Evolutionary conservation across 495 filamentous ascomycete species (phyloP).

Genomic region (Cercophora sp.): DNA sequence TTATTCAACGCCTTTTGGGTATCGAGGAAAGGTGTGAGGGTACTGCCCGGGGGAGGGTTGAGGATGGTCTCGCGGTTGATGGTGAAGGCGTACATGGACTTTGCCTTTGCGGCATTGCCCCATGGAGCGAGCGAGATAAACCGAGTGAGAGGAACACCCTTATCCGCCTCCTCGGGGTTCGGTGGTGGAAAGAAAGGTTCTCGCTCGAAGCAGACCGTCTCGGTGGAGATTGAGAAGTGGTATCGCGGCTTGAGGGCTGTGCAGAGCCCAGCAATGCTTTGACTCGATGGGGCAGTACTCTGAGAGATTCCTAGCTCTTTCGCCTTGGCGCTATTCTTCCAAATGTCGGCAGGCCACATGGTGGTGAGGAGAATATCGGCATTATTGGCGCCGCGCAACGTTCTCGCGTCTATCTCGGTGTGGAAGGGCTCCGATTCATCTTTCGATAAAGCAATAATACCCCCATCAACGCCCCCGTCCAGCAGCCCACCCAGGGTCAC

Average conservation of each 20-base stretch:
- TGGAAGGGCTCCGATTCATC: constrained; percentile 67
- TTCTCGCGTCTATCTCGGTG: constrained; percentile 68
- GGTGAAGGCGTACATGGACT: constrained; percentile 87
- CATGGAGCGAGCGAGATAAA: constrained; percentile 83
- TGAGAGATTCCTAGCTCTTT: constrained; percentile 46
- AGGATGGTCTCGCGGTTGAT: constrained; percentile 57
- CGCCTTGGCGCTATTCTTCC: constrained; percentile 46
- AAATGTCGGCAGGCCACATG: constrained; percentile 75
- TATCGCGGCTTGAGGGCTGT: constrained; percentile 76
- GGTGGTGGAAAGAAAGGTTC: constrained; percentile 80
- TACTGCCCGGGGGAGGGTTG: constrained; percentile 61
- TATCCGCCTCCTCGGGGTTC: constrained; percentile 25
- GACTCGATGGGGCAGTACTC: constrained; percentile 34
- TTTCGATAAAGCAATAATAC: constrained; percentile 51
- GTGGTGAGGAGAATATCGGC: constrained; percentile 84
- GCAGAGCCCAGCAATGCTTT: constrained; percentile 68
- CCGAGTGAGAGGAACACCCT: constrained; percentile 61
- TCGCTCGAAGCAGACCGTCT: constrained; percentile 71
- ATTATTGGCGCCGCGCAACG: constrained; percentile 65
- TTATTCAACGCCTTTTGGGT: constrained; percentile 40
- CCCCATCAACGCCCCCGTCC: constrained; percentile 47
- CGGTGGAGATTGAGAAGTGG: constrained; percentile 69
- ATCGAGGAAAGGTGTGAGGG: constrained; percentile 60
- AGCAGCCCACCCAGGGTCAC: constrained; percentile 72
- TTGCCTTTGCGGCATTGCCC: constrained; percentile 68